A percentile compares a stretch with the other conserved stretches of the same genome.
Evolutionary conservation across 192 early-diverging fungal species (phyloP).

Genomic region (Geranomyces variabilis): DNA sequence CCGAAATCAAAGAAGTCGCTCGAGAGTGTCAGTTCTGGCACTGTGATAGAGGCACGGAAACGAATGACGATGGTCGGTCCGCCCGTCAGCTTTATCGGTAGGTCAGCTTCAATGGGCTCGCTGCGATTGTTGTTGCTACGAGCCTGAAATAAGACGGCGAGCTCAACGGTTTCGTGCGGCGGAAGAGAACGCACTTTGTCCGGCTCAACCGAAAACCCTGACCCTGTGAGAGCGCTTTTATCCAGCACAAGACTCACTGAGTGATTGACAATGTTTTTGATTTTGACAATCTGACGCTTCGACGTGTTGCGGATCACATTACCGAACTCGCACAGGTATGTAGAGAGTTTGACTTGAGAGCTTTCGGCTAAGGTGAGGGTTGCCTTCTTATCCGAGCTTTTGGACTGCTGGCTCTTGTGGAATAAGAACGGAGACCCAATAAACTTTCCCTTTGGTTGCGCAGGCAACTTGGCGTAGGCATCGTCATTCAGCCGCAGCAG

Average conservation of each 20-base stretch:
- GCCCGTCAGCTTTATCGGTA: slow-evolving; percentile 52
- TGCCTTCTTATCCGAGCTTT: slow-evolving; percentile 43
- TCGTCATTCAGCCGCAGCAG: slow-evolving; percentile 46
- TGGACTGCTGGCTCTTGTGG: slow-evolving; percentile 37
- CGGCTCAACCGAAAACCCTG: slow-evolving; percentile 58
- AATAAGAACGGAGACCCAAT: slow-evolving; percentile 54
- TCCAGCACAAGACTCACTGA: slow-evolving; percentile 50
- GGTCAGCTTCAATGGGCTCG: slow-evolving; percentile 36
- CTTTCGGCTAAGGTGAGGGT: slow-evolving; percentile 39
- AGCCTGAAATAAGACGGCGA: slow-evolving; percentile 50
- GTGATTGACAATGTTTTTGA: slow-evolving; percentile 48
- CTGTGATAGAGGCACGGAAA: slow-evolving; percentile 51
- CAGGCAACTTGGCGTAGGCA: slow-evolving; percentile 19
- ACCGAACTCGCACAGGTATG: slow-evolving; percentile 61
- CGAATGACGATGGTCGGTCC: slow-evolving; percentile 53
- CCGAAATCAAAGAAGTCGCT: slow-evolving; percentile 55
- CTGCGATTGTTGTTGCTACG: slow-evolving; percentile 25
- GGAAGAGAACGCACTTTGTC: slow-evolving; percentile 56
- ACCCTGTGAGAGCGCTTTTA: slow-evolving; percentile 37
- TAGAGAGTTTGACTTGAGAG: slow-evolving; percentile 47
- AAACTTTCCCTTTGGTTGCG: slow-evolving; percentile 40
- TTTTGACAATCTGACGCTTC: slow-evolving; percentile 43
- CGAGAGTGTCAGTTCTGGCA: slow-evolving; percentile 52
- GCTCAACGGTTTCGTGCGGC: slow-evolving; percentile 45
- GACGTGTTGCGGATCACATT: slow-evolving; percentile 57